Base-by-base conservation (phyloP, 2,329 filamentous ascomycete genomes). In the Exophiala oligosperma region DNA sequence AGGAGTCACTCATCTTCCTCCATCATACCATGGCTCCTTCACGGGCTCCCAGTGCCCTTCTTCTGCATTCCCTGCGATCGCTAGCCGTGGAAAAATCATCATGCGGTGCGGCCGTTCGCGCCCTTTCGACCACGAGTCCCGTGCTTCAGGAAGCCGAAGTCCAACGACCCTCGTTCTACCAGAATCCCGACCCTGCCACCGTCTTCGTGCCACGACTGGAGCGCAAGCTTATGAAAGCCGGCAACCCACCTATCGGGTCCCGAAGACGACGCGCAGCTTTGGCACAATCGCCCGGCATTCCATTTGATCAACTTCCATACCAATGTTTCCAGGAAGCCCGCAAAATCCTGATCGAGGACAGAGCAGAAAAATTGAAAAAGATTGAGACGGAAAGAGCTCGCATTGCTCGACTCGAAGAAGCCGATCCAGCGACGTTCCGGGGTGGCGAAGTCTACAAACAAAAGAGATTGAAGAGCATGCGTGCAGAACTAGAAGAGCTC, bases 261-360 rank as follows among this genome's bases (percentile, higher is more conserved):
- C 86, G 92, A 67, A 85, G 92, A 79, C 88, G 92, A 63, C 88
- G 93, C 71, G 84, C 86, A 28, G 89, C 89, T 28, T 74, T 92
- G 60, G 85, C 77, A 81, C 69, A 84, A 78, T 67, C 83, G 78
- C 63, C 81, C 62, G 83, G 88, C 68, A 78, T 96, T 50, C 91
- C 92, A 26, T 97, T 99, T 71, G 91, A 96, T 78, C 89, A 93
- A 72, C 79, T 99, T 66, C 94, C 94, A 17, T 99, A 95, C 77
- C 93, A 97, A 81, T 94, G 91, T 76, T 99, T 97, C 79, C 94
- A 99, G 76, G 92, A 97, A 77, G 94, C 94, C 41, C 85, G 92
- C 63, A 90, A 91, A 72, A 76, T 97, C 49, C 79, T 99, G 56
- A 81, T 86, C 53, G 84, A 84, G 54, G 94, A 99, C 72, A 85